phyloP scores from a whole-genome alignment of 2,329 filamentous ascomycete genomes.

The Talaromyces sp. region DNA sequence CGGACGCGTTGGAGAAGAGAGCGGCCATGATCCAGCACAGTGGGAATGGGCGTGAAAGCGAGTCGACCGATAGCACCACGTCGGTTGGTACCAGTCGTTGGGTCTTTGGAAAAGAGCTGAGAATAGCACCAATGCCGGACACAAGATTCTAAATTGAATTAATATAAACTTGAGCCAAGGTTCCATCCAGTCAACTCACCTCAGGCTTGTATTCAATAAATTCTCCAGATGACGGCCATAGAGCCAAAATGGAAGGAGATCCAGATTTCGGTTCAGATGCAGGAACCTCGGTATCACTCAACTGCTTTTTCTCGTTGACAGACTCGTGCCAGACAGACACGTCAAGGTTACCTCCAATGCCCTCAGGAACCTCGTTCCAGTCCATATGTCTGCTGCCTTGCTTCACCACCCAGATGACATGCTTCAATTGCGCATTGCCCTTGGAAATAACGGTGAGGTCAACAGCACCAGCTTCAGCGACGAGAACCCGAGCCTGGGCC shows the following conservation, averaged over 20 bases:
- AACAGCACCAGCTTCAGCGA: constrained; percentile 81
- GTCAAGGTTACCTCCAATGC: constrained; percentile 66
- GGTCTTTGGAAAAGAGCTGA: constrained; percentile 66
- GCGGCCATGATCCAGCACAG: constrained; percentile 75
- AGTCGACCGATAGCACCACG: constrained; percentile 77
- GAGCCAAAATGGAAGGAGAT: constrained; percentile 40
- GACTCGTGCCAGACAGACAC: constrained; percentile 94
- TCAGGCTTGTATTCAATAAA: constrained; percentile 75
- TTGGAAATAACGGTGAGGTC: constrained; percentile 69
- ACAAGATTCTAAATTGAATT: constrained; percentile 62
- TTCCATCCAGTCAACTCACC: constrained; percentile 29
- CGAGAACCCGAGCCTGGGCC: constrained; percentile 71
- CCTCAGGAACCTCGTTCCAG: constrained; percentile 83
- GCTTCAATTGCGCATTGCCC: constrained; percentile 64
- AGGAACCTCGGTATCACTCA: constrained; percentile 60
- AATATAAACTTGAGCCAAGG: neutral
- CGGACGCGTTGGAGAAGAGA: constrained; percentile 74
- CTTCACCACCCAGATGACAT: constrained; percentile 89
- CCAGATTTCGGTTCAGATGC: constrained; percentile 50
- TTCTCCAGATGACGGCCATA: constrained; percentile 50
- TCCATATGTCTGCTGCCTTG: constrained; percentile 87
- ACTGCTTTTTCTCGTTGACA: constrained; percentile 61
- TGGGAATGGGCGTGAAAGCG: constrained; percentile 72
- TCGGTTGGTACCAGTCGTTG: constrained; percentile 72
- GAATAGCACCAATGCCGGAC: constrained; percentile 74